Base-by-base conservation (phyloP, 2,329 filamentous ascomycete genomes). In the Pseudomassariella vexata region DNA sequence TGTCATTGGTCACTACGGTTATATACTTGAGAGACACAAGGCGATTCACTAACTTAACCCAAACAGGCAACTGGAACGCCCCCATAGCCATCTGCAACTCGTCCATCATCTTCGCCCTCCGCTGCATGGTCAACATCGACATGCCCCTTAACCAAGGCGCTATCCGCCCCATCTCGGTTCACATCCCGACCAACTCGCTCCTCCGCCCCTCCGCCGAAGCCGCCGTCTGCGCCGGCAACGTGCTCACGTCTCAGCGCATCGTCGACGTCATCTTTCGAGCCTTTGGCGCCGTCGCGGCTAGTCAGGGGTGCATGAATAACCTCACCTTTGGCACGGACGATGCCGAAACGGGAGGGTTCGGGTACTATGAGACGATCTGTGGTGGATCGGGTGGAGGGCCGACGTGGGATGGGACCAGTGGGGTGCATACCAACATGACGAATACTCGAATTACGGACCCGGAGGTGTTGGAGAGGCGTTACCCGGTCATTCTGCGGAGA, bases 1-100 rank as follows among this genome's bases (percentile, higher is more conserved):
- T 14, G 9, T 9, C 14, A 11, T 9, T 8, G 9, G n/a, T 20
- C 19, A 14, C 12, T 18, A 19, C 8, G 11, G 17, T 21, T 12
- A 21, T 5, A 30, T 18, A n/a, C 18, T 15, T 11, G 17, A 7
- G 10, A 6, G n/a, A n/a, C n/a, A n/a, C n/a, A n/a, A n/a, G n/a
- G n/a, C n/a, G n/a, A n/a, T n/a, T n/a, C n/a, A n/a, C n/a, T n/a
- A n/a, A n/a, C n/a, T n/a, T n/a, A n/a, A n/a, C n/a, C 15, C 11
- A 14, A 5, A 23, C 28, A 33, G 37, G 47, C 34, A 53, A 49
- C 35, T 45, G 48, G 33, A 65, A 65, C 36, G 56, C 58, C 1
- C 60, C 60, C 2, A 42, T 46, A 15, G 53, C 56, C 6, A 59
- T 64, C 35, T 49, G 50, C 7, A 51, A 57, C 31, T 59, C 51